Evolutionary conservation across 2,329 filamentous ascomycete genomes (phyloP).

Genomic region (Torrubiella hemipterigena): DNA sequence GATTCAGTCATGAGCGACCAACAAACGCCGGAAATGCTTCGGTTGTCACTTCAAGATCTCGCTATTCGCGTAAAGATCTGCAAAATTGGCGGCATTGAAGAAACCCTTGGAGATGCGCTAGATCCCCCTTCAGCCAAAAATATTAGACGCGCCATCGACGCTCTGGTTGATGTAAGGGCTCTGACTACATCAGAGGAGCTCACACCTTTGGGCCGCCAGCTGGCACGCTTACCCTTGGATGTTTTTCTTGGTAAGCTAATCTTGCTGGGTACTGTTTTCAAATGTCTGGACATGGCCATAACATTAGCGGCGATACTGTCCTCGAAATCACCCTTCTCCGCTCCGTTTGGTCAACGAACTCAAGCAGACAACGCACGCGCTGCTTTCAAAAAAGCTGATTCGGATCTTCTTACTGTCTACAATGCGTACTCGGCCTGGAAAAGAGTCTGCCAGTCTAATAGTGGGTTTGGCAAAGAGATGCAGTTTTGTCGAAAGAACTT

Average conservation of each 20-base stretch:
- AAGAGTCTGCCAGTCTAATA: slow-evolving; percentile 58
- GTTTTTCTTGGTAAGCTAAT: slow-evolving; percentile 93
- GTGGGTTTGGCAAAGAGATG: slow-evolving; percentile 56
- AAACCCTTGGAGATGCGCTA: slow-evolving; percentile 75
- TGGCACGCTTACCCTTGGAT: slow-evolving; percentile 82
- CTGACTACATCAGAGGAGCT: slow-evolving; percentile 71
- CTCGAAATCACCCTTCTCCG: slow-evolving; percentile 87
- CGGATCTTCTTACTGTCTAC: slow-evolving; percentile 84
- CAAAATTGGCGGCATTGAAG: slow-evolving; percentile 85
- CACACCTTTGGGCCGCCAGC: slow-evolving; percentile 73
- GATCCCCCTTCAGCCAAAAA: slow-evolving; percentile 88
- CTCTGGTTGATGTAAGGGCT: slow-evolving; percentile 84
- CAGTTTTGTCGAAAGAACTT: slow-evolving; percentile 94
- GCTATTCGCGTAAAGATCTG: slow-evolving; percentile 96
- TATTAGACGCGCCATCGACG: slow-evolving; percentile 83
- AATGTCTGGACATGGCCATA: slow-evolving; percentile 80
- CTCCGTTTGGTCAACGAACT: slow-evolving; percentile 69
- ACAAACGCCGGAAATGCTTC: slow-evolving; percentile 92
- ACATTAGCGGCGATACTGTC: slow-evolving; percentile 89
- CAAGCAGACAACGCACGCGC: slow-evolving; percentile 72
- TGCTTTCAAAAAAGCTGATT: slow-evolving; percentile 75
- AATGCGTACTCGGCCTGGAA: slow-evolving; percentile 91
- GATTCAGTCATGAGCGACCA: slow-evolving; percentile 79
- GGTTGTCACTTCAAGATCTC: slow-evolving; percentile 84
- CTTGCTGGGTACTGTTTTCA: slow-evolving; percentile 74